These are phyloP conservation scores for Amniculicola lignicola DNA, from an alignment of 495 filamentous ascomycete genomes.

Conservation along the genomic window DNA sequence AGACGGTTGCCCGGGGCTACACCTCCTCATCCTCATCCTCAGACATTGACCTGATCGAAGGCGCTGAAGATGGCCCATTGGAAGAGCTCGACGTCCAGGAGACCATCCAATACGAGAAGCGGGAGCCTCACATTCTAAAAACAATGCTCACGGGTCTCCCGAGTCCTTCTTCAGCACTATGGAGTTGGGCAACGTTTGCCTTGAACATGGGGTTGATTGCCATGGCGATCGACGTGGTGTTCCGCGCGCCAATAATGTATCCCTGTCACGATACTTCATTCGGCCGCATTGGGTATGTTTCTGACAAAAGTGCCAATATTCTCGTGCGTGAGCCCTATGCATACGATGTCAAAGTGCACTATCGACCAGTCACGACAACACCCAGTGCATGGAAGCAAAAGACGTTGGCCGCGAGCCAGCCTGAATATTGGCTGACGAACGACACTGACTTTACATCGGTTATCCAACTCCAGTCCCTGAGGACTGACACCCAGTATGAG, in stretches of 20 bases:
- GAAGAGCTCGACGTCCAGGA: conserved; percentile 44
- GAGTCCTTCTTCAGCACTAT: conserved; percentile 60
- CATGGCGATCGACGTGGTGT: conserved; percentile 70
- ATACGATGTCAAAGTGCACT: conserved; percentile 64
- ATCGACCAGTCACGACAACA: conserved; percentile 45
- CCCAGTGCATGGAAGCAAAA: conserved; percentile 40
- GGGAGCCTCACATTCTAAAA: conserved; percentile 43
- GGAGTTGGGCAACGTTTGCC: conserved; percentile 58
- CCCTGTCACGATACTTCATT: conserved; percentile 75
- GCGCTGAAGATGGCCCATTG: conserved; percentile 33
- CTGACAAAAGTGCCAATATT: conserved; percentile 72
- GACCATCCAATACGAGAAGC: conserved; percentile 41
- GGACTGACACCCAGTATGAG: conserved; percentile 66
- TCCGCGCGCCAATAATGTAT: conserved; percentile 63
- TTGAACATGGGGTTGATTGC: conserved; percentile 67
- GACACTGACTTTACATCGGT: conserved; percentile 77
- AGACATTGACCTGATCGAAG: conserved; percentile 38
- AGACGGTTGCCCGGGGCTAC: conserved; percentile 43
- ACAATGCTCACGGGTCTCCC: conserved; percentile 77
- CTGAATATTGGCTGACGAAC: conserved; percentile 60
- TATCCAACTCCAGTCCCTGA: conserved; percentile 54
- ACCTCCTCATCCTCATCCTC: conserved; percentile 12
- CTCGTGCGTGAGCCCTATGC: conserved; percentile 79
- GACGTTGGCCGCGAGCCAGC: conserved; percentile 48
- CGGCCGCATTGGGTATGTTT: conserved; percentile 80